phyloP scores from a whole-genome alignment of 192 early-diverging fungal genomes.

The Mortierella alpina region DNA sequence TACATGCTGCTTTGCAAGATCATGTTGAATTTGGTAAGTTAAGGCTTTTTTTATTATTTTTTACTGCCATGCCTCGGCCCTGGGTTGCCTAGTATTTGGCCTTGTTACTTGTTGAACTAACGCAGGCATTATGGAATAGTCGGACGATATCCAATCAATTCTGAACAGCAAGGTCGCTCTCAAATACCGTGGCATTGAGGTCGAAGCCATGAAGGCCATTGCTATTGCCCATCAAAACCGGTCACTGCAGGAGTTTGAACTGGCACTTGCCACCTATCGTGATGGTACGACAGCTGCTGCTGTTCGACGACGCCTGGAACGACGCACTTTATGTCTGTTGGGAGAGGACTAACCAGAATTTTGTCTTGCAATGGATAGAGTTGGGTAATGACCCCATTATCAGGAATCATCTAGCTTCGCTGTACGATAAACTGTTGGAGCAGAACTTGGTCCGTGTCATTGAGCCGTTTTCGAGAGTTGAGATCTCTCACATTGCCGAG shows the following conservation, averaged over 20 bases:
- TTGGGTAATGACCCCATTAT: conserved; percentile 95
- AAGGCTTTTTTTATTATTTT: not conserved
- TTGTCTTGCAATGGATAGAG: conserved; percentile 58
- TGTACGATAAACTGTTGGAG: conserved; percentile 97
- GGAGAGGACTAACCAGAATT: too few relatives aligned
- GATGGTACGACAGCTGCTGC: conserved; percentile 62
- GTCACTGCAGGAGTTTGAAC: conserved; percentile 95
- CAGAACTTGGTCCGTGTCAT: conserved; percentile 97
- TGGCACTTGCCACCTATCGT: conserved; percentile 85
- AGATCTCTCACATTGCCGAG: conserved; percentile 94
- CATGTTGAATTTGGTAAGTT: conserved; percentile 92
- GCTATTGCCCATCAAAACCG: conserved; percentile 97
- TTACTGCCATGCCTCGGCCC: not conserved
- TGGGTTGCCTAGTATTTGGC: not conserved
- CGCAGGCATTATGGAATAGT: conserved; percentile 58
- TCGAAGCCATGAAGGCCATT: conserved; percentile 95
- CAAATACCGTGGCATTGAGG: conserved; percentile 86
- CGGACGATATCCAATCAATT: conserved; percentile 94
- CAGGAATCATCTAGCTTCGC: conserved; percentile 87
- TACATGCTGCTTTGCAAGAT: conserved; percentile 99
- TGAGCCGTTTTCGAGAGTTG: conserved; percentile 97
- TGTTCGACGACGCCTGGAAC: too few relatives aligned
- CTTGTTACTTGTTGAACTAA: not conserved
- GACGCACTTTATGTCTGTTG: too few relatives aligned
- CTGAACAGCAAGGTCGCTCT: conserved; percentile 92